phyloP scores from a whole-genome alignment of 1,284 basidiomycete species.

The Tausonia pullulans region DNA sequence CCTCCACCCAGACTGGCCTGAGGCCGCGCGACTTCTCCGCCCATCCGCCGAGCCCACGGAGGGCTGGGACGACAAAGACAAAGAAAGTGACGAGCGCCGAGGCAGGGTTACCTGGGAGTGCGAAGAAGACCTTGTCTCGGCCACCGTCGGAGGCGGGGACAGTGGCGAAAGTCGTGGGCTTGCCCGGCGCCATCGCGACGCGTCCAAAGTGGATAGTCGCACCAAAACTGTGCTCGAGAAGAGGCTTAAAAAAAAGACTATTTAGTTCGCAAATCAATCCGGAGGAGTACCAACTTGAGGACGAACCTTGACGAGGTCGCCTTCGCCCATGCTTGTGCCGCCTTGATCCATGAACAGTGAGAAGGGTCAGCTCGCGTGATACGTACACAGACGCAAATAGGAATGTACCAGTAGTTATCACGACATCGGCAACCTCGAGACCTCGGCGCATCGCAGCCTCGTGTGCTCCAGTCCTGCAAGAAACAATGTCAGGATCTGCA shows the following conservation, averaged over 20 bases:
- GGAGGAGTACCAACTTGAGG: background rate
- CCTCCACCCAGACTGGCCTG: constrained; percentile 55
- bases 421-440: constrained; percentile 53
- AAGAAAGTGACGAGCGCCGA: constrained; percentile 79
- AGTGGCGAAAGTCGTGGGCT: constrained; percentile 69
- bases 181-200: constrained; percentile 40
- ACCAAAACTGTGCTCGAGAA: constrained; percentile 63
- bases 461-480: constrained; percentile 49
- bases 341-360: constrained; percentile 25
- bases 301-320: constrained; percentile 57
- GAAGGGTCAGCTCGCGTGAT: no score
- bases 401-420: constrained; percentile 54
- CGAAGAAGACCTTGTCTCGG: constrained; percentile 56
- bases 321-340: constrained; percentile 80
- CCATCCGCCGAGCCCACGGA: constrained; percentile 63
- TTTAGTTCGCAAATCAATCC: background rate
- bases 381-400: no score
- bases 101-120: constrained; percentile 78
- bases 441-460: constrained; percentile 48
- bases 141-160: constrained; percentile 40
- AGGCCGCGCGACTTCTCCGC: constrained; percentile 45
- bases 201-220: constrained; percentile 72
- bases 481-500: background rate
- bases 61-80: constrained; percentile 68
- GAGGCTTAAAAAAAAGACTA: constrained; percentile 37